Conservation (phyloP, 179 eudicot species). For the Silene vulgaris region DNA sequence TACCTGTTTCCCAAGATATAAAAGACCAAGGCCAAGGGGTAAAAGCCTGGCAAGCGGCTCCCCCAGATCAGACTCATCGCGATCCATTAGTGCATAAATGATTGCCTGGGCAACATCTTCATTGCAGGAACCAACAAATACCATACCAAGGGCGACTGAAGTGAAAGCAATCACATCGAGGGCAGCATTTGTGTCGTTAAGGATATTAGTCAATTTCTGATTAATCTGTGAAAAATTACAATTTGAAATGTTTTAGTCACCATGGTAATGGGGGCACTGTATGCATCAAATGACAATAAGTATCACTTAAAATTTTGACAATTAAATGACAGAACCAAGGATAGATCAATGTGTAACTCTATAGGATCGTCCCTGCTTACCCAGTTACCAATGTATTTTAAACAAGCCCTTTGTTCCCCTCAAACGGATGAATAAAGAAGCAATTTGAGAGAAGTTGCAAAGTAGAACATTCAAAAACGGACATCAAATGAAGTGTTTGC, state of each 20-base stretch:
- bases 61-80: slow-evolving; percentile 71
- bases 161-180: slow-evolving; percentile 89
- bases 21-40: slow-evolving; percentile 88
- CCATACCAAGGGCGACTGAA: slow-evolving; percentile 78
- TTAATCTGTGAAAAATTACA: slow-evolving; percentile 47
- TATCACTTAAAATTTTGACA: not conserved
- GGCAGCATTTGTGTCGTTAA: slow-evolving; percentile 64
- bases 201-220: slow-evolving; percentile 56
- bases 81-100: slow-evolving; percentile 73
- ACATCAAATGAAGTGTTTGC: no score
- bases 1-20: slow-evolving; percentile 96
- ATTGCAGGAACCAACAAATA: slow-evolving; percentile 84
- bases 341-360: no score
- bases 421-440: no score
- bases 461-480: no score
- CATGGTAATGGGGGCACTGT: not conserved
- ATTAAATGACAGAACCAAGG: no score
- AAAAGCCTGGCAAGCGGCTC: slow-evolving; percentile 76
- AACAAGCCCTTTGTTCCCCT: no score
- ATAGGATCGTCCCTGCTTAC: no score
- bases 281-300: not conserved
- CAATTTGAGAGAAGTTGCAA: no score
- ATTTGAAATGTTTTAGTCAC: not conserved
- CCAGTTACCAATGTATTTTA: no score
- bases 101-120: slow-evolving; percentile 90